Conservation (phyloP, 2,329 filamentous ascomycete species). For the Claviceps cyperi region DNA sequence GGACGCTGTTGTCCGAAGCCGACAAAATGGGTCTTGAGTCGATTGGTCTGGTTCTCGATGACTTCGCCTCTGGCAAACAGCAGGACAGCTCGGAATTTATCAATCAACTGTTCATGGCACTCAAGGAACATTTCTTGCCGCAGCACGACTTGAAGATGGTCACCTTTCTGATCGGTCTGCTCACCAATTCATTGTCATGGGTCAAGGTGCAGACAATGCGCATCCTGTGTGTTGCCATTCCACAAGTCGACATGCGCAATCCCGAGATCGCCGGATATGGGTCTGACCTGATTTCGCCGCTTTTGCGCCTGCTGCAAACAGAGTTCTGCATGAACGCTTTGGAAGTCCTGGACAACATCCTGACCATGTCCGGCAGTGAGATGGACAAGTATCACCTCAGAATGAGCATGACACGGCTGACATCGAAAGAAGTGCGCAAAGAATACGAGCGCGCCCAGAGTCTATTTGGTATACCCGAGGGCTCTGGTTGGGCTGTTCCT, state of each 20-base stretch:
- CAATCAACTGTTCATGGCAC: conserved; percentile 53
- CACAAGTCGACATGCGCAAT: conserved; percentile 84
- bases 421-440: conserved; percentile 74
- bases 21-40: conserved; percentile 54
- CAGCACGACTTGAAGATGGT: conserved; percentile 70
- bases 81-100: conserved; percentile 63
- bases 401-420: conserved; percentile 94
- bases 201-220: conserved; percentile 90
- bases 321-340: conserved; percentile 88
- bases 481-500: conserved; percentile 91
- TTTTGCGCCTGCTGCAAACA: conserved; percentile 78
- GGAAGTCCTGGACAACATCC: conserved; percentile 84
- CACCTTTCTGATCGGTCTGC: conserved; percentile 76
- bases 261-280: conserved; percentile 81
- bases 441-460: conserved; percentile 92
- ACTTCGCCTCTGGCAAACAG: conserved; percentile 54
- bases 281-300: conserved; percentile 85
- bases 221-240: conserved; percentile 70
- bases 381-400: conserved; percentile 89
- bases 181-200: conserved; percentile 81
- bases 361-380: conserved; percentile 80
- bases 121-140: conserved; percentile 69
- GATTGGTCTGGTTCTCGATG: conserved; percentile 54
- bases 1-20: conserved; percentile 55
- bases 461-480: conserved; percentile 89